Evolutionary conservation across 1,284 basidiomycete genomes (phyloP), one percentile per base, ranked within the genome.

Genomic region (Salmacisia buchloeana): DNA sequence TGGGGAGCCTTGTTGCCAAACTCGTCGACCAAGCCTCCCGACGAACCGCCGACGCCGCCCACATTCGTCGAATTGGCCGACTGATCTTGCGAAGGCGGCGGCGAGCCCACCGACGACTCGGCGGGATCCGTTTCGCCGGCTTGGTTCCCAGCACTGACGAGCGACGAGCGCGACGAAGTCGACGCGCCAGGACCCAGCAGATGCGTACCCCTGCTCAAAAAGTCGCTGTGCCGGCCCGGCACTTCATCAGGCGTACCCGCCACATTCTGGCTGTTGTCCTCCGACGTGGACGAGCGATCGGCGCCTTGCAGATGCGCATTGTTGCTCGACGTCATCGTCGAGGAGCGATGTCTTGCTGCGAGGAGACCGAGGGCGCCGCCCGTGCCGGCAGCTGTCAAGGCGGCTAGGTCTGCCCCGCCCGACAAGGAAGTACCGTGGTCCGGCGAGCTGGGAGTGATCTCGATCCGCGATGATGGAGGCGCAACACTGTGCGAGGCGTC

Each of bases 151-250:
- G n/a, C n/a, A n/a, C n/a, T n/a, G n/a, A n/a, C n/a, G n/a, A n/a
- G n/a, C 25, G 49, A 54, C 3, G 49, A 54, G 13, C 49, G 25
- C 4, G 49, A 54, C 12, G 49, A 54, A 18, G 2, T 31, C 2
- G 49, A 25, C 9, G 49, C 49, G 12, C 49, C 49, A 31, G 49
- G 49, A 31, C 49, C 49, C 5, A 54, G 29, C 29, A 54, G 27
- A n/a, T 54, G 25, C 13, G 49, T 54, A 33, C 49, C 49, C 12
- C 49, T 3, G 29, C 49, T 54, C 49, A 54, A 33, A 54, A 54
- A 54, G 49, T 54, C 21, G 29, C 49, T 54, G 27, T 54, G 49
- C 3, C 49, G 2, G 29, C 12, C 23, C 15, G 25, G 25, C 4
- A 31, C 9, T 31, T 31, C 27, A 33, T 54, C 25, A 2, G 25